A percentile compares a stretch with the other conserved stretches of the same genome.
phyloP scores from a whole-genome alignment of 1,284 basidiomycete genomes.

The Ustilago lituana region DNA sequence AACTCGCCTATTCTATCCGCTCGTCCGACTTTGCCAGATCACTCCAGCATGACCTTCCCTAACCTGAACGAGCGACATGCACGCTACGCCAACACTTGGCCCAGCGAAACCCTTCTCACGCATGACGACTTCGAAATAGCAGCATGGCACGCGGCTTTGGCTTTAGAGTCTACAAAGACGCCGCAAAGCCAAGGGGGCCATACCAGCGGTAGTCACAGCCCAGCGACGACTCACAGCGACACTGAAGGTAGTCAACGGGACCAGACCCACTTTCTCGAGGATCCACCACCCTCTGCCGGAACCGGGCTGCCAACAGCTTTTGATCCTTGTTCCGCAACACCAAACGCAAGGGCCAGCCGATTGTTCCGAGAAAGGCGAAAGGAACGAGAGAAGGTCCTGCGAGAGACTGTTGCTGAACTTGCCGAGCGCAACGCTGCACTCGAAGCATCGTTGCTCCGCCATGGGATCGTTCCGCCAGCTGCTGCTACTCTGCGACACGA shows the following conservation, averaged over 20 bases:
- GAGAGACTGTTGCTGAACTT: slow-evolving; percentile 27
- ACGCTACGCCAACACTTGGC: slow-evolving; percentile 3
- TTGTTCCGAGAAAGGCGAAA: slow-evolving; percentile 38
- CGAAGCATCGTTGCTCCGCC: slow-evolving; percentile 15
- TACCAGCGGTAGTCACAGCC: slow-evolving; percentile 4
- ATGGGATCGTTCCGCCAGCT: slow-evolving; percentile 21
- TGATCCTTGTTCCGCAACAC: background rate
- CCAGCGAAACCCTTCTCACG: background rate
- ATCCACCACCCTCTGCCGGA: background rate
- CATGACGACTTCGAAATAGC: background rate
- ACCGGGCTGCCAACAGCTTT: background rate
- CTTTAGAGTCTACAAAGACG: background rate
- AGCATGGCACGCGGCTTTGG: background rate
- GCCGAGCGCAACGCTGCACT: slow-evolving; percentile 24
- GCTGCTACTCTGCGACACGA: slow-evolving; percentile 14
- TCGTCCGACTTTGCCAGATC: too few species aligned
- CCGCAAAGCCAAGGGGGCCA: slow-evolving; percentile 2
- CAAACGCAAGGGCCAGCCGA: slow-evolving; percentile 31
- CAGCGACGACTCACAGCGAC: background rate
- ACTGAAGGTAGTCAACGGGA: background rate
- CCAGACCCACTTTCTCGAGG: background rate
- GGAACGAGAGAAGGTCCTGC: slow-evolving; percentile 27
- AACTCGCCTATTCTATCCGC: background rate
- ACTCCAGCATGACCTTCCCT: too few species aligned
- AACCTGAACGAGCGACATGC: slow-evolving; percentile 1